Percentiles rank a stretch among this genome's conserved stretches.
Evolutionary conservation across 2,329 filamentous ascomycete species (phyloP).

Genomic region (Arthrocladium fulminans): DNA sequence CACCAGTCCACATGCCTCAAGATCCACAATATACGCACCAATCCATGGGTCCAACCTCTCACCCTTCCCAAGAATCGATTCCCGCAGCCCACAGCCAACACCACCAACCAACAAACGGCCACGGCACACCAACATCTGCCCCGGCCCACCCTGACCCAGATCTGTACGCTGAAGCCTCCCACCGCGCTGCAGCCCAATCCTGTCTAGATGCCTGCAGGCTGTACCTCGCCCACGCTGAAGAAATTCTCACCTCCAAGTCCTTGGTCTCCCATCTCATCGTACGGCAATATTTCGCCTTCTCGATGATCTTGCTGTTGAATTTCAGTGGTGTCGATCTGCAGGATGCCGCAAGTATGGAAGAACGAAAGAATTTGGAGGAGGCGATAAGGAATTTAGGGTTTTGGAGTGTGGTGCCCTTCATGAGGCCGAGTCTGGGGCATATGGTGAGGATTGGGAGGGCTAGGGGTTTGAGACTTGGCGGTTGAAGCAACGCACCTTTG

Average conservation of each 20-base stretch:
- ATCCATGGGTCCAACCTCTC: not conserved
- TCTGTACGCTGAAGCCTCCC: not conserved
- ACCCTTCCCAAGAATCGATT: not conserved
- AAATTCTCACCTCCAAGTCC: not conserved
- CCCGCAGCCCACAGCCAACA: not conserved
- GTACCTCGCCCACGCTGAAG: not conserved
- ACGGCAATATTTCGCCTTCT: not conserved
- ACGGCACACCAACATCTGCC: not conserved
- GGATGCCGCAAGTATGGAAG: not conserved
- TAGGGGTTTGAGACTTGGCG: not conserved
- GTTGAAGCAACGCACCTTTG: no score
- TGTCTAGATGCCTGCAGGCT: not conserved
- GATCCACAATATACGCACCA: not conserved
- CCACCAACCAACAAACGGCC: not conserved
- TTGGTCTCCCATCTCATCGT: not conserved
- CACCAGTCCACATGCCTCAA: not conserved
- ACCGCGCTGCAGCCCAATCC: not conserved
- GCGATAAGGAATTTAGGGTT: not conserved
- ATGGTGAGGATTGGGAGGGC: not conserved
- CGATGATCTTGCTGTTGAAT: slow-evolving; percentile 1
- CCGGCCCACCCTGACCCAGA: not conserved
- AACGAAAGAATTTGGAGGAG: not conserved
- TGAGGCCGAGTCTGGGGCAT: not conserved
- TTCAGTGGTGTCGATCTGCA: not conserved
- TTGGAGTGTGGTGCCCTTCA: slow-evolving; percentile 1